Evolutionary conservation across 148 eudicot genomes (phyloP), one percentile per base, ranked within the genome.

Genomic region (Vaccinium macrocarpon): DNA sequence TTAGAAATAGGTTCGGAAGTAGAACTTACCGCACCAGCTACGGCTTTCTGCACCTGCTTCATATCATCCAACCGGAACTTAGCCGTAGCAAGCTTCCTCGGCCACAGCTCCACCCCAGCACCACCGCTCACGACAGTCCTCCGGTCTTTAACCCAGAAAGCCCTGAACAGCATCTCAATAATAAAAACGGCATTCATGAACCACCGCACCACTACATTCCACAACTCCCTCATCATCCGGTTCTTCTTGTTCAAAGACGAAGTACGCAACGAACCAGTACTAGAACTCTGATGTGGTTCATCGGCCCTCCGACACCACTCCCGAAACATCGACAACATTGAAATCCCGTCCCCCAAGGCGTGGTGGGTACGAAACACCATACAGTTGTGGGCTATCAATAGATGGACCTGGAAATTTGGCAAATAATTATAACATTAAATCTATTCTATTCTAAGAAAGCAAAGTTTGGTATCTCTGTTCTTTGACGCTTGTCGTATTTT

Each of bases 21-120:
- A 27, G 25, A 52, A 16, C 91, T 89, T 89, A 93, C 98, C 82
- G 91, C 96, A 61, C 66, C 83, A 38, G 89, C 78, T 19, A 94
- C 90, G 38, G 89, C 84, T 27, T 82, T 82, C 82, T 93, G 92
- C 82, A 95, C 91, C 14, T 72, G 64, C 88, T 93, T 95, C 91
- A 95, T 92, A 13, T 95, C 97, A 0, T 90, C 89, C 70, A 94
- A 80, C 76, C 74, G 48, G 78, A 95, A 92, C 91, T 84, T 93
- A 2, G 91, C 91, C 46, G 97, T 95, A 0, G 88, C 91, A 75
- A 93, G 78, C 76, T 88, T 85, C 85, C 95, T 86, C 1, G 97
- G 97, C 97, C 98, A 95, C 48, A 91, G 90, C 88, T 95, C 97
- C 76, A 93, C 95, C 42, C 95, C 95, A 8, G 83, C 90, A 7